phyloP scores from a whole-genome alignment of 768 basidiomycete genomes.

The Suillus ampliporus region DNA sequence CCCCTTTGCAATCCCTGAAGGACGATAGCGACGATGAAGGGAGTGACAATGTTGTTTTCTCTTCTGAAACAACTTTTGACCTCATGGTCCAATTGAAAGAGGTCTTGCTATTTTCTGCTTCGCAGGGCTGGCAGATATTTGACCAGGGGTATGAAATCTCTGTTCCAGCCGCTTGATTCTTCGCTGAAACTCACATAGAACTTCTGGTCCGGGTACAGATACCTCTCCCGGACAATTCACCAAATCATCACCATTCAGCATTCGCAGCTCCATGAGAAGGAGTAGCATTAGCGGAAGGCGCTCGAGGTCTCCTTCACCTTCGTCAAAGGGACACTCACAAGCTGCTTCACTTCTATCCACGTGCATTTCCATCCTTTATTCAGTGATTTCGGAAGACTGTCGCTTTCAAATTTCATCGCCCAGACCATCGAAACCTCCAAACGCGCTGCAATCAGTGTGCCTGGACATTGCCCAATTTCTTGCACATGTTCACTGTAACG shows the following conservation, averaged over 20 bases:
- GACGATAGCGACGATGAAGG: constrained; percentile 43
- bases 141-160: constrained; percentile 48
- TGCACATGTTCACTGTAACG: constrained; percentile 55
- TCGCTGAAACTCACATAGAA: constrained; percentile 11
- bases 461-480: constrained; percentile 78
- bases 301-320: constrained; percentile 59
- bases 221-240: not conserved
- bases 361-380: constrained; percentile 66
- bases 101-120: constrained; percentile 57
- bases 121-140: constrained; percentile 68
- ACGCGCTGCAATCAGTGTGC: constrained; percentile 73
- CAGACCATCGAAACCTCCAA: constrained; percentile 70
- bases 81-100: constrained; percentile 68
- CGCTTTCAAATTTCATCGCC: constrained; percentile 64
- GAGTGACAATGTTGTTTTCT: constrained; percentile 48
- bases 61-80: constrained; percentile 69
- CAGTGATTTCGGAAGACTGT: constrained; percentile 73
- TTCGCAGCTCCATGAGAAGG: constrained; percentile 36
- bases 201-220: not conserved
- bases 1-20: constrained; percentile 13
- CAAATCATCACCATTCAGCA: constrained; percentile 49
- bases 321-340: constrained; percentile 33
- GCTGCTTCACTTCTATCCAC: constrained; percentile 60
- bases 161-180: not conserved
- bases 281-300: constrained; percentile 49